Conservation (phyloP, 1,139 yeast genomes). For the Saccharomyces pastorianus region DNA sequence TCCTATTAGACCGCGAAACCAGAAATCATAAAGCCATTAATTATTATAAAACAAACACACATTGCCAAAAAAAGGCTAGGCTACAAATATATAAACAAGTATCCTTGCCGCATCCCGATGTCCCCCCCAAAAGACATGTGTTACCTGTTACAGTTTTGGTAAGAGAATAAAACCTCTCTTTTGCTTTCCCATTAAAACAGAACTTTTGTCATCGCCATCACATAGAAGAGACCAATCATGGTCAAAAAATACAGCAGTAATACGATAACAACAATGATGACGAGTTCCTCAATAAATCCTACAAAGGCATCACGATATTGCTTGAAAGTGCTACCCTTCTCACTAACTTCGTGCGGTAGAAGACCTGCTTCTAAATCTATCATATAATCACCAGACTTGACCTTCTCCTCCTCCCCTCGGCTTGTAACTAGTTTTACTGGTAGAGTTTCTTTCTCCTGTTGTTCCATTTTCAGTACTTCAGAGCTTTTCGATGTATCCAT, state of each 20-base stretch:
- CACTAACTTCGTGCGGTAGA: not conserved
- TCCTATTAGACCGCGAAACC: too few species aligned
- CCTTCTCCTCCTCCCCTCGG: not conserved
- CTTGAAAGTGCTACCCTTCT: not conserved
- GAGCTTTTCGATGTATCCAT: not conserved
- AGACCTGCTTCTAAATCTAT: not conserved
- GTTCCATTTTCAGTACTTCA: not conserved
- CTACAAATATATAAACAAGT: too few species aligned
- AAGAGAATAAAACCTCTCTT: not conserved
- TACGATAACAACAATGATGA: not conserved
- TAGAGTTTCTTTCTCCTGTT: not conserved
- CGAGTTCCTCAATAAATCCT: not conserved
- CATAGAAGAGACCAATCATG: not conserved
- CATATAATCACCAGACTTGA: not conserved
- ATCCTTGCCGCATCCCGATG: too few species aligned
- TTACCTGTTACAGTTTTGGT: too few species aligned
- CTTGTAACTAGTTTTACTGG: not conserved
- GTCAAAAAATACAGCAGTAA: not conserved
- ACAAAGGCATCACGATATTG: not conserved
- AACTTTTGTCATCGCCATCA: not conserved
- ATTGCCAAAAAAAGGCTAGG: too few species aligned
- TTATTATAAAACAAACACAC: too few species aligned
- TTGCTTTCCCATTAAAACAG: not conserved
- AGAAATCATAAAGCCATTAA: too few species aligned
- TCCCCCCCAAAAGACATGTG: too few species aligned